phyloP scores from a whole-genome alignment of 768 basidiomycete species.

The Auricularia sp. region DNA sequence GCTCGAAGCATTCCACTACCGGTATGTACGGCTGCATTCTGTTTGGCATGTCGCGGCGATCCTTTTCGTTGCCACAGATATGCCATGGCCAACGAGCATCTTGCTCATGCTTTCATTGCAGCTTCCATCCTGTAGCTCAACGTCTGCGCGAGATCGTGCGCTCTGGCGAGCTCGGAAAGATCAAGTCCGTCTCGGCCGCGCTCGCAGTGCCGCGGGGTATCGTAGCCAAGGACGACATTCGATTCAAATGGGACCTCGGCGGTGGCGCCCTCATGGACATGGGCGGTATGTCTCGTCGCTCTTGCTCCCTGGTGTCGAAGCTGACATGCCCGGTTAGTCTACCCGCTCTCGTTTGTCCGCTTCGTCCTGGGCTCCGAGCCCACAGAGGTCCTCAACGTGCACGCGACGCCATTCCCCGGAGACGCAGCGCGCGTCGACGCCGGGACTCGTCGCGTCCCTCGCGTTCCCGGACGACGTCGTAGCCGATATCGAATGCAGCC shows the following conservation, averaged over 20 bases:
- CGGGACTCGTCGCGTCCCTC: not conserved
- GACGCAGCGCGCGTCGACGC: not conserved
- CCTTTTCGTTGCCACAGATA: not conserved
- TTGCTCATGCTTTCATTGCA: not conserved
- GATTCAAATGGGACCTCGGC: constrained; percentile 14
- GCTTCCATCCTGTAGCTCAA: constrained; percentile 15
- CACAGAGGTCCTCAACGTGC: not conserved
- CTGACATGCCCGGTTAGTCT: not conserved
- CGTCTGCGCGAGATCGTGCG: constrained; percentile 8
- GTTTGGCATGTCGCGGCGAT: not conserved
- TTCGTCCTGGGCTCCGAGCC: not conserved
- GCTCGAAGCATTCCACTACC: constrained; percentile 21
- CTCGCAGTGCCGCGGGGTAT: constrained; percentile 4
- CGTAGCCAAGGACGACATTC: constrained; percentile 11
- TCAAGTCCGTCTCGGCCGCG: constrained; percentile 6
- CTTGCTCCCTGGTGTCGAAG: not conserved
- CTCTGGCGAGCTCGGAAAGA: constrained; percentile 11
- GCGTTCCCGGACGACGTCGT: constrained; percentile 21
- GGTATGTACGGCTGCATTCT: constrained; percentile 5
- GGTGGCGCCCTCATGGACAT: constrained; percentile 19
- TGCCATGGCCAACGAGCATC: not conserved
- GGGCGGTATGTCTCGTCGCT: constrained; percentile 8
- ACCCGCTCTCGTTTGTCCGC: not conserved
- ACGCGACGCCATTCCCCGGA: not conserved
- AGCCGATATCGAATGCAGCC: constrained; percentile 24